These are phyloP conservation scores for Neonothopanus nambi DNA, from an alignment of 1,284 basidiomycete genomes.

Conservation along the genomic window DNA sequence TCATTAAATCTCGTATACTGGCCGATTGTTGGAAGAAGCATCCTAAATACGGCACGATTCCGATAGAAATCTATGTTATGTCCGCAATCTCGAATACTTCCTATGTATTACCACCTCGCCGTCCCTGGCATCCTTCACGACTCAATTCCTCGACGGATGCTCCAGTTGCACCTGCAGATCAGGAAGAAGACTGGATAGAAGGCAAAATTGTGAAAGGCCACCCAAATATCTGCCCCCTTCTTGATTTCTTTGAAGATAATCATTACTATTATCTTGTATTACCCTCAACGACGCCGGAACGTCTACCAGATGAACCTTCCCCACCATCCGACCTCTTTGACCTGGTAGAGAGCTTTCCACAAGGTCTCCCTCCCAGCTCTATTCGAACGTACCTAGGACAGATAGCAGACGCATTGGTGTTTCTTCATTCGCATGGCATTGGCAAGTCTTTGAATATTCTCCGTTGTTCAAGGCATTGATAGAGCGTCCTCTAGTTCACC, in stretches of 20 bases:
- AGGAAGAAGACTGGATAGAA: slow-evolving; percentile 57
- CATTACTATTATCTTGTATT: slow-evolving; percentile 95
- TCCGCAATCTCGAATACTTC: slow-evolving; percentile 79
- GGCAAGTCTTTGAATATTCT: slow-evolving; percentile 43
- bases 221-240: slow-evolving; percentile 89
- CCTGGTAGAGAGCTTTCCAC: slow-evolving; percentile 87
- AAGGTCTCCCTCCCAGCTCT: slow-evolving; percentile 77
- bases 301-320: slow-evolving; percentile 46
- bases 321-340: slow-evolving; percentile 90
- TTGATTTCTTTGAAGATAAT: slow-evolving; percentile 97
- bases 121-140: slow-evolving; percentile 81
- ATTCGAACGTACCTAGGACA: slow-evolving; percentile 90
- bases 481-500: slow-evolving; percentile 68
- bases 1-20: slow-evolving; percentile 97
- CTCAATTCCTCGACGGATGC: slow-evolving; percentile 17
- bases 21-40: slow-evolving; percentile 99
- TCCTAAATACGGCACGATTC: slow-evolving; percentile 92
- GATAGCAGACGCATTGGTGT: slow-evolving; percentile 89
- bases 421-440: slow-evolving; percentile 90
- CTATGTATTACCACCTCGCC: slow-evolving; percentile 68
- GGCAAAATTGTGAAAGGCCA: slow-evolving; percentile 78
- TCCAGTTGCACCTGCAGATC: slow-evolving; percentile 20
- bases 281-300: slow-evolving; percentile 68
- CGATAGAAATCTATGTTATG: slow-evolving; percentile 99
- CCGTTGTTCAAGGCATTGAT: background rate